Evolutionary conservation across 2,329 filamentous ascomycete genomes (phyloP), one percentile per base, ranked within the genome.

Genomic region (Mycocentrospora acerina): DNA sequence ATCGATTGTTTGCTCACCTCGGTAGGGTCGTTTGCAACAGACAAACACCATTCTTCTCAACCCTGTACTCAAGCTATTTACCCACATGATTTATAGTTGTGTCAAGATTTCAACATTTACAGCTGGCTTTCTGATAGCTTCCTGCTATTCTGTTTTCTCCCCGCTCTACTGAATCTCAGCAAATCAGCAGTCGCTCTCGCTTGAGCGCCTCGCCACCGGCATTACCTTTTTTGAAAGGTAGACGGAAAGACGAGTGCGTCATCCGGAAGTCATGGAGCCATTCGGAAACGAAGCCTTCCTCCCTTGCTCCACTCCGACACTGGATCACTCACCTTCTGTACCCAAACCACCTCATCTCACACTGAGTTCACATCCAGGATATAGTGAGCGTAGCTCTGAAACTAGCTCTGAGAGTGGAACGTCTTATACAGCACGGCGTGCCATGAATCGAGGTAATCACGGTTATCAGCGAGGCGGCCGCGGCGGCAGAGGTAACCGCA

Each of bases 371-470:
- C 17, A 18, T 8, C 27, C 27, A 39, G 18, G 9, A 10, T 7
- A 38, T 12, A 40, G 28, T 13, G 26, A 46, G 25, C 32, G 22
- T 5, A 40, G 15, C 11, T 42, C 41, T 9, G 34, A 43, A 9
- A 34, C 32, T 4, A 44, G 34, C 17, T 35, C 41, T 18, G 40
- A 39, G 4, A 35, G 29, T 10, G 29, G 24, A 15, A 13, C 13
- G n/a, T 34, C 19, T 5, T 29, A 34, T 13, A 26, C 19, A 22
- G 18, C 12, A 22, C 19, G 14, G 30, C 31, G 8, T n/a, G 43
- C 14, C 15, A 58, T 58, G 55, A 22, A 42, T 17, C 34, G 27
- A 4, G 38, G 35, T 13, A 24, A 17, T 4, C 22, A 19, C 14
- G 19, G 34, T 31, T 37, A 37, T 19, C 35, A 33, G 7, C 39